Percentiles rank a stretch among this genome's conserved stretches.
Conservation (phyloP, 2,329 filamentous ascomycete genomes). For the Beauveria rudraprayagi region DNA sequence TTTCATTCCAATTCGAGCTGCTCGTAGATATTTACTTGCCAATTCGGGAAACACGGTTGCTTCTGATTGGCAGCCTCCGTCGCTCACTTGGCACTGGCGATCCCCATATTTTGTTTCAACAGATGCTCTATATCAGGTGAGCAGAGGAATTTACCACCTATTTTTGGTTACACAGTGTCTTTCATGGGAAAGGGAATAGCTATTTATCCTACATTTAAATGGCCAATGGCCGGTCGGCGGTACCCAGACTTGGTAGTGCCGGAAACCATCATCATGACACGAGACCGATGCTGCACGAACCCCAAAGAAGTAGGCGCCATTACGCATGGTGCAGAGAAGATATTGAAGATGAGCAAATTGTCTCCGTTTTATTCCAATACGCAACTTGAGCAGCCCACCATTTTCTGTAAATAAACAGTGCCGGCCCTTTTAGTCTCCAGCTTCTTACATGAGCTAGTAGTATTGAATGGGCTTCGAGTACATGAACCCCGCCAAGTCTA, state of each 20-base stretch:
- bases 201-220: background rate
- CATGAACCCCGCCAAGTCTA: background rate
- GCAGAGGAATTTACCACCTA: too few species aligned
- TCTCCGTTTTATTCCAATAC: background rate
- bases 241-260: background rate
- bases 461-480: background rate
- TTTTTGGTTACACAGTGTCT: too few species aligned
- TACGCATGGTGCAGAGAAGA: background rate
- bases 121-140: too few species aligned
- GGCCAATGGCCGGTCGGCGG: background rate
- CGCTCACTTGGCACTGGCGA: too few species aligned
- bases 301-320: background rate
- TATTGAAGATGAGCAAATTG: background rate
- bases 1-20: too few species aligned
- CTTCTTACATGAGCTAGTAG: background rate
- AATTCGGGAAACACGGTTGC: too few species aligned
- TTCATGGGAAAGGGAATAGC: too few species aligned
- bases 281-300: background rate
- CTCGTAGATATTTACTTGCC: too few species aligned
- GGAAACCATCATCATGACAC: background rate
- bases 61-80: too few species aligned
- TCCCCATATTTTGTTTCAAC: too few species aligned
- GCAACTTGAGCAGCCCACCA: background rate
- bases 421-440: background rate
- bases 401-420: background rate